phyloP scores from a whole-genome alignment of 441 rosid genomes.

The Erysimum cheiri region DNA sequence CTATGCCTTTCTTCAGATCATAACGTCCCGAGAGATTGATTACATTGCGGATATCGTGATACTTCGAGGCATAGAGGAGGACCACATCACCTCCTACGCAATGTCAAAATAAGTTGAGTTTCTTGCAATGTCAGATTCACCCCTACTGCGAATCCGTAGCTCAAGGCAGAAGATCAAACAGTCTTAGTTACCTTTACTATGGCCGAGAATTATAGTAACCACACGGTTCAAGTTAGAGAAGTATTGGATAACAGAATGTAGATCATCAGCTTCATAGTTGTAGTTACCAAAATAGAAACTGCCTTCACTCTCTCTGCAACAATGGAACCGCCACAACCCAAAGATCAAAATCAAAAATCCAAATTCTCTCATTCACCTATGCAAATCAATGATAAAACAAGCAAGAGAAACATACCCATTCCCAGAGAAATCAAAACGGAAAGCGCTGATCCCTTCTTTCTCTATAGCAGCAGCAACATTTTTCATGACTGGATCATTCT shows the following conservation, averaged over 20 bases:
- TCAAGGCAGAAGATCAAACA: slow-evolving; percentile 15
- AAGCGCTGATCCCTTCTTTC: slow-evolving; percentile 75
- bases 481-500: slow-evolving; percentile 56
- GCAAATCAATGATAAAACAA: not conserved
- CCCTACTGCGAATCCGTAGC: not conserved
- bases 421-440: slow-evolving; percentile 87
- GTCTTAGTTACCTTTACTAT: slow-evolving; percentile 74
- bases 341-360: slow-evolving; percentile 15
- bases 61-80: slow-evolving; percentile 70
- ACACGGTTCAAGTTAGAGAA: slow-evolving; percentile 51
- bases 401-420: slow-evolving; percentile 62
- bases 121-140: slow-evolving; percentile 1
- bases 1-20: slow-evolving; percentile 55
- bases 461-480: slow-evolving; percentile 73
- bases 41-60: slow-evolving; percentile 52
- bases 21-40: slow-evolving; percentile 71
- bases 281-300: slow-evolving; percentile 69
- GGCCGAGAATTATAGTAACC: slow-evolving; percentile 69
- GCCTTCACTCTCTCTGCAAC: slow-evolving; percentile 85
- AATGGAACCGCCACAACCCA: not conserved
- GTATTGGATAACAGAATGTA: slow-evolving; percentile 65
- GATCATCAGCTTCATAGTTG: slow-evolving; percentile 79
- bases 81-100: slow-evolving; percentile 66
- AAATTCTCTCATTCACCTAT: not conserved
- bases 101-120: slow-evolving; percentile 2